phyloP scores from a whole-genome alignment of 2,329 filamentous ascomycete species.

The Phaeomoniella chlamydospora region DNA sequence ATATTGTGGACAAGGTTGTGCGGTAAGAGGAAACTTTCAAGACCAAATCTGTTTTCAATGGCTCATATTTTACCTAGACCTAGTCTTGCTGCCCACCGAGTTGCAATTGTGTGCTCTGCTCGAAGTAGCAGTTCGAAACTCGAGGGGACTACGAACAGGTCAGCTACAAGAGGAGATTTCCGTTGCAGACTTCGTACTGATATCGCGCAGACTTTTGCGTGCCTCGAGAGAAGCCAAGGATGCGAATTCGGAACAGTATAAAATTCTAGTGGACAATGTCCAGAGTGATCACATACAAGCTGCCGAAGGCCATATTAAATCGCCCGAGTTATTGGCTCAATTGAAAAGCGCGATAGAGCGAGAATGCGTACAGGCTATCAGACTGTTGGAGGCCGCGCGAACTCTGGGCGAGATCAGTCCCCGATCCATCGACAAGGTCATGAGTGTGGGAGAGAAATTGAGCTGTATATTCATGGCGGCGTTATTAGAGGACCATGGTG shows the following conservation, averaged over 20 bases:
- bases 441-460: constrained; percentile 91
- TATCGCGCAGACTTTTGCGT: constrained; percentile 6
- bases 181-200: no score
- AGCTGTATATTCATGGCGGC: constrained; percentile 86
- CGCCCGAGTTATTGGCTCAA: constrained; percentile 38
- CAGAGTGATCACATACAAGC: constrained; percentile 68
- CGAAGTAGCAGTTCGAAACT: constrained; percentile 87
- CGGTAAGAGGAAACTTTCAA: constrained; percentile 24
- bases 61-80: constrained; percentile 25
- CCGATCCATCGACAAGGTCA: constrained; percentile 70
- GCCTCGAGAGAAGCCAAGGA: constrained; percentile 2
- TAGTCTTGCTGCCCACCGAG: constrained; percentile 52
- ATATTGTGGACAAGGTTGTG: constrained; percentile 60
- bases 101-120: constrained; percentile 91
- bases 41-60: constrained; percentile 1
- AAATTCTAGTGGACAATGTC: constrained; percentile 64
- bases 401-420: constrained; percentile 56
- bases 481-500: constrained; percentile 63
- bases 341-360: constrained; percentile 54
- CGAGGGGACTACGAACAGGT: constrained; percentile 91
- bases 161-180: no score
- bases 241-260: constrained; percentile 39
- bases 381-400: constrained; percentile 54
- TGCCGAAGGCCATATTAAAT: constrained; percentile 47
- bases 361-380: constrained; percentile 69